Conservation (phyloP, 345 rosid genomes). For the Trapa incisa region DNA sequence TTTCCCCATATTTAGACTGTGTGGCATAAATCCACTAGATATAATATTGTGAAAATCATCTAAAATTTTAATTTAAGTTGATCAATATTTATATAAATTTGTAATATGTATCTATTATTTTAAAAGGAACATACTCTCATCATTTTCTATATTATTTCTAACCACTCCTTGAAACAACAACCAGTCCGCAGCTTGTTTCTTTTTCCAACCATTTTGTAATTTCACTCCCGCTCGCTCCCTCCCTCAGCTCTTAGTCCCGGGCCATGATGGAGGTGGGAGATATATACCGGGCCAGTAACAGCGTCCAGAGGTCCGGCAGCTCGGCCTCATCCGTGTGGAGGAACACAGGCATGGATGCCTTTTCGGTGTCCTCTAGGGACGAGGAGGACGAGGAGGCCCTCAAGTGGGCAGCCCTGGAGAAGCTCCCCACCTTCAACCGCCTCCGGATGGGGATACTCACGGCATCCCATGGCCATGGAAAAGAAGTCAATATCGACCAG, state of each 20-base stretch:
- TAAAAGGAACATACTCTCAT: too few species aligned
- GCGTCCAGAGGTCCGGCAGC: slow-evolving; percentile 10
- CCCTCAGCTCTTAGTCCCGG: neutral
- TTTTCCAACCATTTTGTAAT: too few species aligned
- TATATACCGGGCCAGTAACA: slow-evolving; percentile 10
- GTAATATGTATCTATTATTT: too few species aligned
- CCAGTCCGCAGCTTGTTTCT: too few species aligned
- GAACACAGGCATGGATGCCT: slow-evolving; percentile 11
- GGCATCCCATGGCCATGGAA: slow-evolving; percentile 4
- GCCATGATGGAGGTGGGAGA: slow-evolving; percentile 8
- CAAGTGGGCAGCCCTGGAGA: slow-evolving; percentile 51
- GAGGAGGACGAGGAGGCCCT: slow-evolving; percentile 48
- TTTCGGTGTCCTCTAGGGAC: slow-evolving; percentile 25
- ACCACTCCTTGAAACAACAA: too few species aligned
- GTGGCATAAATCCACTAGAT: too few species aligned
- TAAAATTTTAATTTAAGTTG: too few species aligned
- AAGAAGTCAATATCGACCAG: slow-evolving; percentile 24
- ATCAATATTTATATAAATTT: too few species aligned
- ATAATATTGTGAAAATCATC: too few species aligned
- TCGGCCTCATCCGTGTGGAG: slow-evolving; percentile 15
- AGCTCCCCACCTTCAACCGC: slow-evolving; percentile 34
- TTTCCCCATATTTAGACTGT: too few species aligned
- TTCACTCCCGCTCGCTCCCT: too few species aligned
- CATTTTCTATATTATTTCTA: too few species aligned
- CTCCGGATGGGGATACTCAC: slow-evolving; percentile 27